These are phyloP conservation scores for Talaromyces sp. DNA, from an alignment of 2,329 filamentous ascomycete genomes.

Conservation along the genomic window DNA sequence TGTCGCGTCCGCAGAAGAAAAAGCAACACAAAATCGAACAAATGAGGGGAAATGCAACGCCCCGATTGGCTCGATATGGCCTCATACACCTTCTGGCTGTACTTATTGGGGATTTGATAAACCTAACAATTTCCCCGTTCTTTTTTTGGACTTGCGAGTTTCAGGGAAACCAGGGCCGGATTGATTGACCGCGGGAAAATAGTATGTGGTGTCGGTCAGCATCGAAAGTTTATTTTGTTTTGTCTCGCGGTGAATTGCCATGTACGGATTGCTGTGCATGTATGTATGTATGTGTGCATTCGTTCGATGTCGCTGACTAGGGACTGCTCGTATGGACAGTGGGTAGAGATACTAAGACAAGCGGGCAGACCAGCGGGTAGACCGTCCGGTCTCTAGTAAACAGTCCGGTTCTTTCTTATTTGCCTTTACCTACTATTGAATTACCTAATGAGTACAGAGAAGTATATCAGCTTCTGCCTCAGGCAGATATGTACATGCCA, in stretches of 20 bases:
- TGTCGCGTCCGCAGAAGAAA: neutral
- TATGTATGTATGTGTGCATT: neutral
- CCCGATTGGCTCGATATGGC: neutral
- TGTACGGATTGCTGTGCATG: neutral
- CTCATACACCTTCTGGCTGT: neutral
- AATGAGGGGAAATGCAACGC: neutral
- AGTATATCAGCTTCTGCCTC: too few relatives aligned
- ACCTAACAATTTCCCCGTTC: neutral
- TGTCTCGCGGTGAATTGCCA: neutral
- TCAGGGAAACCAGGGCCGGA: neutral
- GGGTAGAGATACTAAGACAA: neutral
- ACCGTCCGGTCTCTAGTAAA: neutral
- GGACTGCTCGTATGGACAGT: neutral
- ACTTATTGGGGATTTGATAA: neutral
- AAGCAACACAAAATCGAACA: neutral
- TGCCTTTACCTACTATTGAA: neutral
- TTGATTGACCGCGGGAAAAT: neutral
- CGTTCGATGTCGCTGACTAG: too few relatives aligned
- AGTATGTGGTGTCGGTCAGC: neutral
- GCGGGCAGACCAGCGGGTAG: neutral
- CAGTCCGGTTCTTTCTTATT: neutral
- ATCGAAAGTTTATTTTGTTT: neutral
- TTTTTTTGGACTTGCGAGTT: neutral
- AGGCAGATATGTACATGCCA: neutral
- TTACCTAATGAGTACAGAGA: neutral